These are phyloP conservation scores for Rhizophora apiculata DNA, from an alignment of 345 rosid species.

Conservation along the genomic window DNA sequence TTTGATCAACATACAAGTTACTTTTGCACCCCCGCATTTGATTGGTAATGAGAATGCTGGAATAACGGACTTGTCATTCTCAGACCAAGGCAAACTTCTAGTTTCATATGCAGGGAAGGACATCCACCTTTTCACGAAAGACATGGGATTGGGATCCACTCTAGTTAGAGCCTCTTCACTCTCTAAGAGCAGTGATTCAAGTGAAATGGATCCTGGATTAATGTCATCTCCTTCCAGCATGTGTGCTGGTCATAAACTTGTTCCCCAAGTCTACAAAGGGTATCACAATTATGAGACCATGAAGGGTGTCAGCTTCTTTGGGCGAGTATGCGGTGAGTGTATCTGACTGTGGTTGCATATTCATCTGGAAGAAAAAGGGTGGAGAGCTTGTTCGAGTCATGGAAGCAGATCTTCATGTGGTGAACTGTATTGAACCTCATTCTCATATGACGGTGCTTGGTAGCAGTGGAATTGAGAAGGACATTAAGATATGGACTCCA, in stretches of 20 bases:
- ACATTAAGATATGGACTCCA: constrained; percentile 84
- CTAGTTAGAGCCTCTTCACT: constrained; percentile 37
- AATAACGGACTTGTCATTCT: constrained; percentile 85
- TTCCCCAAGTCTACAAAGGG: constrained; percentile 69
- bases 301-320: constrained; percentile 80
- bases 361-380: constrained; percentile 82
- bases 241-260: constrained; percentile 21
- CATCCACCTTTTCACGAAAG: constrained; percentile 64
- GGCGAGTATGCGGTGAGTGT: constrained; percentile 95
- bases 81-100: constrained; percentile 82
- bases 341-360: constrained; percentile 90
- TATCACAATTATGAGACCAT: constrained; percentile 70
- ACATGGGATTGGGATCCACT: constrained; percentile 72
- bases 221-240: constrained; percentile 10
- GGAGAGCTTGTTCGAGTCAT: constrained; percentile 74
- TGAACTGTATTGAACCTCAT: constrained; percentile 80
- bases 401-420: constrained; percentile 67
- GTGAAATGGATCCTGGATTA: constrained; percentile 26
- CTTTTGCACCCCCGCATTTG: constrained; percentile 74
- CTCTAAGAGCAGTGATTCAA: constrained; percentile 31
- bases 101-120: constrained; percentile 66
- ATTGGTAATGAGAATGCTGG: constrained; percentile 55
- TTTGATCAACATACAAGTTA: constrained; percentile 49
- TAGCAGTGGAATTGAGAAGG: constrained; percentile 77
- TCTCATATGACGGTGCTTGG: constrained; percentile 66